Evolutionary conservation across 2,329 filamentous ascomycete genomes (phyloP), one percentile per base, ranked within the genome.

Genomic region (Apiospora phragmitis): DNA sequence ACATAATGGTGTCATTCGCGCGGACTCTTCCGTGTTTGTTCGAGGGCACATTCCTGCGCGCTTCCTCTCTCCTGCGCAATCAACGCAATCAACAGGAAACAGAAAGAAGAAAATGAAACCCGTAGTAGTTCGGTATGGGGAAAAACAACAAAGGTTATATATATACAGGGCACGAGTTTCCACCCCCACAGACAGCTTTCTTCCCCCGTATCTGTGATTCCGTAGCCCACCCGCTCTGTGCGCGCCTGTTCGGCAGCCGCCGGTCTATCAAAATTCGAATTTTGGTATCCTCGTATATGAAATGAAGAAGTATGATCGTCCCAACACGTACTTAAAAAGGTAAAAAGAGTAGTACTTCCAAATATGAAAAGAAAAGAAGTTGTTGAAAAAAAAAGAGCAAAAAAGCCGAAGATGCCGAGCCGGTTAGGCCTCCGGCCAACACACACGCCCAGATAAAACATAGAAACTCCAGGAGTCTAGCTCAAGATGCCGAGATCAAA

Each of bases 401-500:
- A n/a, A 38, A 38, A 38, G 18, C 11, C 21, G 8, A 62, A 35
- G 55, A 62, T 38, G 55, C 55, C 55, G 55, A 14, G 55, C 55
- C 55, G 55, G 55, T 62, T 62, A 62, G 70, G 38, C 65, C 38
- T 11, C 65, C 41, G 65, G 42, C 38, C 65, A 47, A 42, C 29
- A 29, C 67, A 26, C 32, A n/a, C 43, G 42, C 67, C 45, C 67
- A 35, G 11, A 41, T 41, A 38, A 35, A 68, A 55, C 67, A 68
- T 35, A 49, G 45, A 68, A 68, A 68, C 67, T 68, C 67, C 67
- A 49, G 26, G 67, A 68, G 67, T 68, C 67, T 68, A 38, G 67
- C 67, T 71, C 73, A 72, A 73, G 68, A 69, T 70, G 70, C 69
- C 70, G 69, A 69, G 72, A 62, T 62, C 55, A 73, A 71, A 75